These are phyloP conservation scores for Pythium brassicae DNA, from an alignment of 352 stramenopile genomes.

Conservation along the genomic window DNA sequence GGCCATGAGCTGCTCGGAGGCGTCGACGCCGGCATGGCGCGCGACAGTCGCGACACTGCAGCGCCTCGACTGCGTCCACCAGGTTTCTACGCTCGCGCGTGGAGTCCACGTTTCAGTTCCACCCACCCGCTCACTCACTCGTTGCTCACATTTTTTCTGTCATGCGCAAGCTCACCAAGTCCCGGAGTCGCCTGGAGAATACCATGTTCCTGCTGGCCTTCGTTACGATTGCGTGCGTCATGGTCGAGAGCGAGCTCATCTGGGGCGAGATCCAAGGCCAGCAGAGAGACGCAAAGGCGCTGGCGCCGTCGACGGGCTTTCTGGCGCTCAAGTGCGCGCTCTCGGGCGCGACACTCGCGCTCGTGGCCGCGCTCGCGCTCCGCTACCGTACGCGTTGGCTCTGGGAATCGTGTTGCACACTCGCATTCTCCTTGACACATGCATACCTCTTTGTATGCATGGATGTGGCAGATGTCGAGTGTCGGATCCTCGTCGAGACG, in stretches of 20 bases:
- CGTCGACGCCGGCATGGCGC: conserved; percentile 12
- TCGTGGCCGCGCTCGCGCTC: conserved; percentile 30
- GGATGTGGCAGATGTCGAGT: conserved; percentile 20
- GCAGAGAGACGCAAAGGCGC: neutral
- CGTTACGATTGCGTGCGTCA: conserved; percentile 30
- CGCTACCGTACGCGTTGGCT: conserved; percentile 36
- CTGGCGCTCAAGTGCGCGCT: conserved; percentile 38
- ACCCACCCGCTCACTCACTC: neutral
- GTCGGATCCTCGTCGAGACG: conserved; percentile 37
- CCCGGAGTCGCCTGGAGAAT: conserved; percentile 31
- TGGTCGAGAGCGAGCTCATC: conserved; percentile 48
- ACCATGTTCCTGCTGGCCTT: conserved; percentile 37
- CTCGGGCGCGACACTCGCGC: conserved; percentile 23
- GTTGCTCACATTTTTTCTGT: neutral
- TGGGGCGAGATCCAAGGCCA: conserved; percentile 28
- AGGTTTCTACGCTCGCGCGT: conserved; percentile 13
- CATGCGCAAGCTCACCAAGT: conserved; percentile 14
- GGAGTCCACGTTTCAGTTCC: neutral
- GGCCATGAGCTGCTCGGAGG: neutral
- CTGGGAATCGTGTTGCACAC: neutral
- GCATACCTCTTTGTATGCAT: too few relatives aligned
- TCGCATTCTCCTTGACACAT: too few relatives aligned
- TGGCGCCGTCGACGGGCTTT: conserved; percentile 20
- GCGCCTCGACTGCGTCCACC: conserved; percentile 28
- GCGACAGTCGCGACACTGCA: conserved; percentile 30